Conservation (phyloP, 352 stramenopile genomes). For the Pythium periplocum region DNA sequence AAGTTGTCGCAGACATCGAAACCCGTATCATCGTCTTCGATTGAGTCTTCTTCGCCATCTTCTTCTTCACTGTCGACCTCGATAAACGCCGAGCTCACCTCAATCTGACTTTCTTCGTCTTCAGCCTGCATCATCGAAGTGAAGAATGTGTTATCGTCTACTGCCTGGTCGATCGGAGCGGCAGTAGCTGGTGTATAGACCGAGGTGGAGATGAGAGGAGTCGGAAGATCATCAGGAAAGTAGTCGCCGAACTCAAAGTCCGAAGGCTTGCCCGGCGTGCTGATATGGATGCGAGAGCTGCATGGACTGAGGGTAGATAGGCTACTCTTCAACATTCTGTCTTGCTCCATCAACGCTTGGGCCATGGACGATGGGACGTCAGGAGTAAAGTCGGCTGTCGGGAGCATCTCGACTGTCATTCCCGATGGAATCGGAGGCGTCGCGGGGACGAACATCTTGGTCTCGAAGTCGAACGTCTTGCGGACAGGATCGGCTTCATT, state of each 20-base stretch:
- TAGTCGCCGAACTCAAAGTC: background rate
- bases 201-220: background rate
- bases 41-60: constrained; percentile 24
- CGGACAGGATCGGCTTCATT: constrained; percentile 34
- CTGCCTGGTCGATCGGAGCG: constrained; percentile 1
- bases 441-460: constrained; percentile 27
- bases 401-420: constrained; percentile 42
- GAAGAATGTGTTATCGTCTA: constrained; percentile 18
- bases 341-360: constrained; percentile 4
- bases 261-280: constrained; percentile 7
- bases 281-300: constrained; percentile 14
- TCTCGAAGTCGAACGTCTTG: constrained; percentile 36
- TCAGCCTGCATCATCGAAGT: background rate
- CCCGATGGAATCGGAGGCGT: constrained; percentile 47
- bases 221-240: background rate
- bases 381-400: constrained; percentile 32
- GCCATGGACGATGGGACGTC: constrained; percentile 22
- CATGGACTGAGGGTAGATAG: background rate
- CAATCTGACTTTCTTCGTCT: constrained; percentile 23
- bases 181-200: background rate
- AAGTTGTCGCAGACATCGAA: constrained; percentile 29
- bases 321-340: background rate
- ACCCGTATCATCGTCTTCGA: constrained; percentile 33
- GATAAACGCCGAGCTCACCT: constrained; percentile 26
- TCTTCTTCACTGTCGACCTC: constrained; percentile 20